Base-by-base conservation (phyloP, 768 basidiomycete genomes). In the Termitomyces sp. region DNA sequence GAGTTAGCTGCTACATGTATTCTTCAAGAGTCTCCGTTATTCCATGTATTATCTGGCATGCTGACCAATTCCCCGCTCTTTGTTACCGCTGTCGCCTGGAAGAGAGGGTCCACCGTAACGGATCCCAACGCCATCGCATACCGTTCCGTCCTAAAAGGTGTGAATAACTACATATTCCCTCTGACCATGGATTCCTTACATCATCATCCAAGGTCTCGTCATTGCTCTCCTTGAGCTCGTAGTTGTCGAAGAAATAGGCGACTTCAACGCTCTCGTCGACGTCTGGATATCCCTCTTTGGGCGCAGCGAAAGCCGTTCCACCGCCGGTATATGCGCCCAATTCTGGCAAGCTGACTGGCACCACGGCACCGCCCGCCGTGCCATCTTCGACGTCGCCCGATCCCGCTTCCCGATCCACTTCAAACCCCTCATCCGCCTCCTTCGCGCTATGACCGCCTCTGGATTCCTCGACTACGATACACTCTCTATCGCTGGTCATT, bases 141-240 rank as follows among this genome's bases (percentile, higher is more conserved):
- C 66, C 83, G 92, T 35, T 89, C 90, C 6, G 86, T 94, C 14
- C 62, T 94, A 53, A 96, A 94, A 82, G 90, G 93, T 91, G 44
- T 35, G 75, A 66, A 4, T 21, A 23, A 6, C 3, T 43, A 15
- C 19, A 19, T 12, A 11, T 38, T 54, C 15, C 46, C 2, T n/a
- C 43, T 44, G 4, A 41, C 1, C 31, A 14, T 45, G 1, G 5
- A 14, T 12, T 40, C n/a, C 15, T 61, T 15, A 54, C 53, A 50
- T 50, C 48, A 46, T 37, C 2, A 30, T n/a, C n/a, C 26, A 57
- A 95, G 93, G 91, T 41, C 81, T 95, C 19, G 52, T 94, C 21
- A 85, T 91, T 52, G 80, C 85, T 3, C 71, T 92, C 4, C 79
- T 86, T 17, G 91, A 94, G 60, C 75, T 91, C 0, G 75, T 87